Evolutionary conservation across 2,329 filamentous ascomycete genomes (phyloP).

Genomic region (Xylariaceae sp.): DNA sequence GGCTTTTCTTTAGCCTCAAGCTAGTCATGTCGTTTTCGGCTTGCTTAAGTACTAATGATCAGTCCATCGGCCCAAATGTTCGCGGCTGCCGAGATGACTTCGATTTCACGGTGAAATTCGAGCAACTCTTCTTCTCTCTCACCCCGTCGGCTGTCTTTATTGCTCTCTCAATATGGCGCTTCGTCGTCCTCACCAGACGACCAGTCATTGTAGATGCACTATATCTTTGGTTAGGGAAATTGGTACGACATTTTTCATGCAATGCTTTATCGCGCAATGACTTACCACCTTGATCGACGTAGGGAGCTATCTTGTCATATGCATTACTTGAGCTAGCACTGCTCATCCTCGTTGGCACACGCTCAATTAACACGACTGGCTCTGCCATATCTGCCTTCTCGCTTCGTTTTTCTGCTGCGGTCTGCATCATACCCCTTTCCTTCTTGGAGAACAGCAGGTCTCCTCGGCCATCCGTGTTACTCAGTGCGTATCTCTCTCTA

Average conservation of each 20-base stretch:
- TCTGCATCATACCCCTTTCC: slow-evolving; percentile 29
- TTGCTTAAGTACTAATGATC: slow-evolving; percentile 26
- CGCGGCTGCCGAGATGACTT: slow-evolving; percentile 54
- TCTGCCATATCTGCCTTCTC: slow-evolving; percentile 22
- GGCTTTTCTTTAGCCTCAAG: too few relatives aligned
- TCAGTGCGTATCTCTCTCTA: slow-evolving; percentile 49
- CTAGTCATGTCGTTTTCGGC: slow-evolving; percentile 25
- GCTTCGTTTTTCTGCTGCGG: slow-evolving; percentile 25
- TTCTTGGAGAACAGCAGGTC: slow-evolving; percentile 30
- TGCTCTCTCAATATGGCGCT: slow-evolving; percentile 42
- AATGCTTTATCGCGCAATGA: background rate
- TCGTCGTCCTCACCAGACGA: slow-evolving; percentile 41
- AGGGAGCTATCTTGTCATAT: slow-evolving; percentile 28
- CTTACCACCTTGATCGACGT: background rate
- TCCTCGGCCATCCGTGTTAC: slow-evolving; percentile 50
- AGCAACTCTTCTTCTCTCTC: slow-evolving; percentile 53
- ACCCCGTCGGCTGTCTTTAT: slow-evolving; percentile 50
- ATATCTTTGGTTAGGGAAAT: slow-evolving; percentile 43
- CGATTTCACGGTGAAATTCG: slow-evolving; percentile 58
- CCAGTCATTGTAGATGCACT: slow-evolving; percentile 44
- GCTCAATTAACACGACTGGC: slow-evolving; percentile 9
- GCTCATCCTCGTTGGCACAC: slow-evolving; percentile 14
- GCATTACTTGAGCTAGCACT: slow-evolving; percentile 27
- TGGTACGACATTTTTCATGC: slow-evolving; percentile 33
- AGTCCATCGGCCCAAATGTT: slow-evolving; percentile 50